Evolutionary conservation across 2,329 filamentous ascomycete genomes (phyloP), one percentile per base, ranked within the genome.

Genomic region (Elsinoe arachidis): DNA sequence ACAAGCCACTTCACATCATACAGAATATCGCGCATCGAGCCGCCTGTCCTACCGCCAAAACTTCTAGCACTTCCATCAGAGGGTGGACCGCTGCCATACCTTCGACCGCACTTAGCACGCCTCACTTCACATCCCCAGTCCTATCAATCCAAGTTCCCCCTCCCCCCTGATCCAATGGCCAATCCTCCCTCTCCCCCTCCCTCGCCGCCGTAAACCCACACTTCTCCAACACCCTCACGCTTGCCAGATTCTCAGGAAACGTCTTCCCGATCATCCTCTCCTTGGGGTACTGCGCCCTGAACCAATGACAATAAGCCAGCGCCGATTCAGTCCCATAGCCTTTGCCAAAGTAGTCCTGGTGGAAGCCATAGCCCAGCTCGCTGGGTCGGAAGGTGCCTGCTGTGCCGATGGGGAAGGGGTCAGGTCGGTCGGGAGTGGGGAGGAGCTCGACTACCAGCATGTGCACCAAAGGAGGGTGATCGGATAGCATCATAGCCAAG

Each of bases 261-360:
- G 49, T n/a, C 17, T 21, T 53, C 14, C 26, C 49, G 15, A 53
- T 38, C 49, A 53, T 53, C 14, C 30, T 7, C 14, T 38, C 49
- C 11, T 19, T 15, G 7, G 49, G 49, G 38, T 53, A 53, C 14
- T 39, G 49, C 10, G 26, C 19, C 5, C 19, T 15, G 19, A 53
- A 53, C 49, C 49, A 53, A 15, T 39, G 26, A 38, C 34, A 39
- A 55, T 56, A 61, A 1, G 59, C 61, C 26, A 30, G 41, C 56
- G 63, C 21, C 4, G 63, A 62, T 51, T 63, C 62, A 17, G 61
- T 59, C 10, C 62, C 63, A 26, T 59, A 62, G 3, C 62, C 63
- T 21, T 58, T 55, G 34, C 63, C 63, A 57, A 58, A 61, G 17
- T 57, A 38, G 10, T 46, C 51, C 5, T 61, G 58, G 37, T 56